Base-by-base conservation (phyloP, 164 flowering plant species). In the Paratinospora sagittata region DNA sequence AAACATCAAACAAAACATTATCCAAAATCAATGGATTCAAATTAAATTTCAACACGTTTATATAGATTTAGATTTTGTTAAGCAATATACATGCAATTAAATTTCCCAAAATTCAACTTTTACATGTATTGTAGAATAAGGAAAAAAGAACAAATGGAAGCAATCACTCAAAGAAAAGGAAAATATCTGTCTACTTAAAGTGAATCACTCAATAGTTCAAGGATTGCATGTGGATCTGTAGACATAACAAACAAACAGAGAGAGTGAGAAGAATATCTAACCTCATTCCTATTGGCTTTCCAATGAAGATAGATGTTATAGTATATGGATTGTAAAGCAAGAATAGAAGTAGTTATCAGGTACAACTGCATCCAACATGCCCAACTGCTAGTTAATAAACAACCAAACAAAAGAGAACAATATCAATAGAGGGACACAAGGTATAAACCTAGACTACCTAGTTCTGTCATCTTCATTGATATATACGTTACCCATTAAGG, bases 221-320 rank as follows among this genome's bases (percentile, higher is more conserved):
- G 34, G 34, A 30, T 30, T 30, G 34, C 34, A 30, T 2, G 34
- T 30, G 34, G 34, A 30, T 30, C 34, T 30, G 34, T 30, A 30
- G 34, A 30, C 34, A 30, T 30, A 4, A 30, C 34, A 30, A 30
- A 30, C 3, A 30, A 30, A 17, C 8, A 52, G 60, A n/a, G 60
- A n/a, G 60, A 52, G 60, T 16, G 23, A 17, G 8, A 4, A 52
- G 45, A 69, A 64, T 70, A 23, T 10, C 71, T 65, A 27, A 76
- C 86, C 82, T 79, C 69, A 30, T 0, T n/a, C 60, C 23, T 74
- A 17, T 61, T 77, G 39, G 73, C 72, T 75, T 81, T 85, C 33
- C 83, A 63, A 24, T 73, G 79, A 36, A 75, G 85, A 79, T 85
- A 86, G 72, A 90, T 77, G 78, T 82, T 76, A 73, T 86, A 90